A percentile compares a stretch with the other conserved stretches of the same genome.
phyloP scores from a whole-genome alignment of 2,329 filamentous ascomycete genomes.

The Allantophomopsis cytisporea region DNA sequence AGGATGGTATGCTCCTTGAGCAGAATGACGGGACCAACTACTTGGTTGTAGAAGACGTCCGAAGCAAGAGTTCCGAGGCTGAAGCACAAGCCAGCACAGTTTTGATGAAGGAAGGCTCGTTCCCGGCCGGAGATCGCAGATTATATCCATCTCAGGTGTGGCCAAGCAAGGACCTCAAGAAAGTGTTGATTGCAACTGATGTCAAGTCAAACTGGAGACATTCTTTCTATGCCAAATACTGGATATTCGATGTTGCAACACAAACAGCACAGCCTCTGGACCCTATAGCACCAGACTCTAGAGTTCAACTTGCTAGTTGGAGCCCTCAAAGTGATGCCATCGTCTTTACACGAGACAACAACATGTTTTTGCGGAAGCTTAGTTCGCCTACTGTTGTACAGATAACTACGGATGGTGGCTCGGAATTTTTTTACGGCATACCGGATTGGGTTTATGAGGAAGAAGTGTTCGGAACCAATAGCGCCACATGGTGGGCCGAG shows the following conservation, averaged over 20 bases:
- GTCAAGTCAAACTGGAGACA: slow-evolving; percentile 73
- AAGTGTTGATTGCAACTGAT: slow-evolving; percentile 70
- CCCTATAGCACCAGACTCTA: slow-evolving; percentile 45
- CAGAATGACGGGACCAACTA: slow-evolving; percentile 57
- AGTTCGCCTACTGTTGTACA: slow-evolving; percentile 27
- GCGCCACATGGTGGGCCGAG: slow-evolving; percentile 88
- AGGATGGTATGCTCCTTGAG: slow-evolving; percentile 79
- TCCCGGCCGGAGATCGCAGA: slow-evolving; percentile 41
- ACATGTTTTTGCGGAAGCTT: slow-evolving; percentile 68
- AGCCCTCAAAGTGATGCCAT: slow-evolving; percentile 77
- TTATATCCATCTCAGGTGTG: slow-evolving; percentile 47
- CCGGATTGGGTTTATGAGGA: slow-evolving; percentile 95
- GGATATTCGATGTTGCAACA: slow-evolving; percentile 77
- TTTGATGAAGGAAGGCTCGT: slow-evolving; percentile 57
- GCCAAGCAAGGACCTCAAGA: slow-evolving; percentile 75
- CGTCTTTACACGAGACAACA: slow-evolving; percentile 84
- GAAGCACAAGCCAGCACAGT: slow-evolving; percentile 41
- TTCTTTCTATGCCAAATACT: slow-evolving; percentile 77
- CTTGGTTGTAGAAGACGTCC: slow-evolving; percentile 77
- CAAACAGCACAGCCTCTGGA: slow-evolving; percentile 70
- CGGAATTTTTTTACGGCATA: slow-evolving; percentile 85
- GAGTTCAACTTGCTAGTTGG: slow-evolving; percentile 79
- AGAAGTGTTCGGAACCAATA: slow-evolving; percentile 68
- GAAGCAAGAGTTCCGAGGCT: slow-evolving; percentile 32
- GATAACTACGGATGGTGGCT: slow-evolving; percentile 77